A percentile compares a stretch with the other conserved stretches of the same genome.
These are phyloP conservation scores for Clarkia xantiana DNA, from an alignment of 345 rosid genomes.

Conservation along the genomic window DNA sequence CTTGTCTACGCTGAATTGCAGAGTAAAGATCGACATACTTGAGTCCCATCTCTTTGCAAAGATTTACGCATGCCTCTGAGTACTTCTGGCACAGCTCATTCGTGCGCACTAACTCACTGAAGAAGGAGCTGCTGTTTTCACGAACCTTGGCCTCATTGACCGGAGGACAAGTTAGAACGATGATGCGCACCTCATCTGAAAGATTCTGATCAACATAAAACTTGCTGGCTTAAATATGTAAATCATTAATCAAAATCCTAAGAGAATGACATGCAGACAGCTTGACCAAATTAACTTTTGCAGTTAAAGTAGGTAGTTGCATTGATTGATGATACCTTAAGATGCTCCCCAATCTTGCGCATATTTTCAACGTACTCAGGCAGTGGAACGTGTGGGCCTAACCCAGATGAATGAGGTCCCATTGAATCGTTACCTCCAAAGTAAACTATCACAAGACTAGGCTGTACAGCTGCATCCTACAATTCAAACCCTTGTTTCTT, in stretches of 20 bases:
- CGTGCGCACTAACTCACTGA: conserved; percentile 71
- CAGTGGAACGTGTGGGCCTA: conserved; percentile 92
- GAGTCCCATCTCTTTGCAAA: conserved; percentile 59
- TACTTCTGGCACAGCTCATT: conserved; percentile 69
- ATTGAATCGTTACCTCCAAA: conserved; percentile 97
- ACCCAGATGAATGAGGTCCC: conserved; percentile 86
- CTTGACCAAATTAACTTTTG: no score
- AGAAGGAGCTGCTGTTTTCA: conserved; percentile 13
- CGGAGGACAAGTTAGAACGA: conserved; percentile 76
- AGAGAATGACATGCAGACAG: no score
- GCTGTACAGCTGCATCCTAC: conserved; percentile 64
- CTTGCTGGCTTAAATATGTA: no score
- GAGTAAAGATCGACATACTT: conserved; percentile 63
- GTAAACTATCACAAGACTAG: conserved; percentile 73
- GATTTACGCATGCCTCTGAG: conserved; percentile 67
- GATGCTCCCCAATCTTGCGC: conserved; percentile 62
- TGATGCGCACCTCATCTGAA: conserved; percentile 43
- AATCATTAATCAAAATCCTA: no score
- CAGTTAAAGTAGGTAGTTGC: not conserved
- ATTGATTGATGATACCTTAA: conserved; percentile 34
- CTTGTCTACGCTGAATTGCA: conserved; percentile 45
- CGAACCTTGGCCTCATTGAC: conserved; percentile 68
- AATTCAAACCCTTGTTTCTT: not conserved
- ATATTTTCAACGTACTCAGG: conserved; percentile 64
- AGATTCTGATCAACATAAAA: conserved; percentile 42